A percentile compares a stretch with the other conserved stretches of the same genome.
Conservation (phyloP, 495 filamentous ascomycete genomes). For the Sphaerosporella brunnea region DNA sequence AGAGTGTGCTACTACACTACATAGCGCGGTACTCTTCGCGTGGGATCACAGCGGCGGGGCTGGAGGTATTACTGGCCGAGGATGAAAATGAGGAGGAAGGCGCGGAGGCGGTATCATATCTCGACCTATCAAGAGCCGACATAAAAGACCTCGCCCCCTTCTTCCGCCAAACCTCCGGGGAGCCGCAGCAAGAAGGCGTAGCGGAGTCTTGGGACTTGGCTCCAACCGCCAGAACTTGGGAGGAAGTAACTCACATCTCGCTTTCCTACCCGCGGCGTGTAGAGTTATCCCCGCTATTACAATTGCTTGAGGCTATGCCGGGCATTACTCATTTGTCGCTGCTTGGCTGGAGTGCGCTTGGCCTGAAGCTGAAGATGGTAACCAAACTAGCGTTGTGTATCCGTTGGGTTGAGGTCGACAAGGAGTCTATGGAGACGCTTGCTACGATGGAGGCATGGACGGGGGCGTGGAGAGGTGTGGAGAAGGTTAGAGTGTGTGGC, state of each 20-base stretch:
- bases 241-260: constrained; percentile 14
- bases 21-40: constrained; percentile 3
- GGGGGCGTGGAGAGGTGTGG: constrained; percentile 2
- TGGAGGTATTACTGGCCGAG: constrained; percentile 10
- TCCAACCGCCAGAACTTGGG: neutral
- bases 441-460: neutral
- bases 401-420: constrained; percentile 10
- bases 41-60: constrained; percentile 6
- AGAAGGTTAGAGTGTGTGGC: constrained; percentile 9
- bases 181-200: neutral
- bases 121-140: constrained; percentile 10
- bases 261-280: constrained; percentile 10
- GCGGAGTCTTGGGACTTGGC: neutral
- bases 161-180: constrained; percentile 3
- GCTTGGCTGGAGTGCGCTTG: constrained; percentile 11
- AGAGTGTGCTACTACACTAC: constrained; percentile 13
- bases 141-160: constrained; percentile 7
- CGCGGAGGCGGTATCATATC: constrained; percentile 15
- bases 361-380: constrained; percentile 8
- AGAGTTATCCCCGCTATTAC: constrained; percentile 7
- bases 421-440: neutral
- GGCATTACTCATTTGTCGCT: constrained; percentile 19
- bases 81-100: constrained; percentile 1
- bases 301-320: constrained; percentile 9
- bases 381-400: constrained; percentile 13